Conservation (phyloP, 139 green algal species). For the Zygnema cylindricum region DNA sequence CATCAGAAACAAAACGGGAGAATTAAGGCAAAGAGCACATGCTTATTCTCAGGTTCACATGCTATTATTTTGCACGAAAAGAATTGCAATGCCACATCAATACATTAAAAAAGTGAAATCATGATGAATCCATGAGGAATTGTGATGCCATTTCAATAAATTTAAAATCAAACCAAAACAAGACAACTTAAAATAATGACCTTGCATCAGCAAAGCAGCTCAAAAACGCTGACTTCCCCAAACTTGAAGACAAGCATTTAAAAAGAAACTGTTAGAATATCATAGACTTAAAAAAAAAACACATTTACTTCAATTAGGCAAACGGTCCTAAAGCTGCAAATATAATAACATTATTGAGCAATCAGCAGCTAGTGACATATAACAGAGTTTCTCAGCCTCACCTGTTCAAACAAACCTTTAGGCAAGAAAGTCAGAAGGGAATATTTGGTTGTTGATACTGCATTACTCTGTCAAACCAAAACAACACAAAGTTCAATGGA, state of each 20-base stretch:
- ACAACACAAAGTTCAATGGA: neutral
- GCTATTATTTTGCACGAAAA: no score
- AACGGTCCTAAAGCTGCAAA: neutral
- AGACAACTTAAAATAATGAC: no score
- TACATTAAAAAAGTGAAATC: no score
- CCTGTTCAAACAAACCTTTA: constrained; percentile 79
- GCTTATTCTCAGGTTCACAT: no score
- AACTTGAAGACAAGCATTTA: neutral
- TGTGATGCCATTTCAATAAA: constrained; percentile 29
- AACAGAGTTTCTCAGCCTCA: constrained; percentile 14
- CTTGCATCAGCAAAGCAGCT: neutral
- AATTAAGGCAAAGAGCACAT: no score
- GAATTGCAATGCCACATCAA: no score
- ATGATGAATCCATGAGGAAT: no score
- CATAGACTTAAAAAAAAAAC: neutral
- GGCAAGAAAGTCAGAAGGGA: constrained; percentile 80
- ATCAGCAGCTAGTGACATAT: no score
- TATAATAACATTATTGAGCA: neutral
- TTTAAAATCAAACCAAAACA: neutral
- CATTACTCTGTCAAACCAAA: constrained; percentile 64
- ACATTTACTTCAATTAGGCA: neutral
- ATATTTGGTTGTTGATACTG: constrained; percentile 80
- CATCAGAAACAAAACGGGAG: no score
- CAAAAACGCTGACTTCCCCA: neutral
- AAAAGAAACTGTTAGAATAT: neutral